These are phyloP conservation scores for Botryosphaeria dothidea DNA, from an alignment of 2,329 filamentous ascomycete genomes.

Conservation along the genomic window DNA sequence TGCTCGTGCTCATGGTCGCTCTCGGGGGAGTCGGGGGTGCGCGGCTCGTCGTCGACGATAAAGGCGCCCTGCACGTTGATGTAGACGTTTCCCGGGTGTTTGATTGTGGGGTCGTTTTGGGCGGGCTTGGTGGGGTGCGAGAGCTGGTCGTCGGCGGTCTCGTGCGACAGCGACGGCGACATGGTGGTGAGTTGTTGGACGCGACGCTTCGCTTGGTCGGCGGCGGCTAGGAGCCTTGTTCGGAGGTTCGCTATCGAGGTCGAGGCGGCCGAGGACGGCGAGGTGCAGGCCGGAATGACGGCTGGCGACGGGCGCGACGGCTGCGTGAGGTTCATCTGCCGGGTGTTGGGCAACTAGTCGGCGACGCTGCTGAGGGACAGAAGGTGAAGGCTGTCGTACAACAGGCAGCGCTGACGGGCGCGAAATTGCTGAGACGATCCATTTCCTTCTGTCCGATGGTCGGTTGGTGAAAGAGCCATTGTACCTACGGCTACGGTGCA, in stretches of 20 bases:
- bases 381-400: not conserved
- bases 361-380: not conserved
- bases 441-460: constrained; percentile 14
- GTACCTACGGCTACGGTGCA: constrained; percentile 19
- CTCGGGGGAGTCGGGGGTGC: constrained; percentile 40
- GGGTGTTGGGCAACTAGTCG: constrained; percentile 1
- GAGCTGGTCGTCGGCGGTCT: too few species aligned
- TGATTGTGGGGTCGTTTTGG: constrained; percentile 52
- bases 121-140: not conserved
- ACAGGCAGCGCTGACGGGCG: not conserved
- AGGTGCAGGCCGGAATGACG: constrained; percentile 10
- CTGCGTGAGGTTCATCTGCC: constrained; percentile 7
- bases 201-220: constrained; percentile 1
- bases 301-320: not conserved
- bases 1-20: constrained; percentile 58
- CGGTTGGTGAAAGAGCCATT: constrained; percentile 16
- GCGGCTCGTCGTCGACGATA: constrained; percentile 77
- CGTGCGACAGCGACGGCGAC: constrained; percentile 14
- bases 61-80: constrained; percentile 98
- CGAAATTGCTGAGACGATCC: constrained; percentile 14
- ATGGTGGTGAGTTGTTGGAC: constrained; percentile 3
- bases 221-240: constrained; percentile 7
- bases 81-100: constrained; percentile 69
- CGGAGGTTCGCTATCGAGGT: constrained; percentile 1
- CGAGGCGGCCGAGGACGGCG: constrained; percentile 1